Evolutionary conservation across 192 early-diverging fungal genomes (phyloP).

Genomic region (Linnemannia zychae): DNA sequence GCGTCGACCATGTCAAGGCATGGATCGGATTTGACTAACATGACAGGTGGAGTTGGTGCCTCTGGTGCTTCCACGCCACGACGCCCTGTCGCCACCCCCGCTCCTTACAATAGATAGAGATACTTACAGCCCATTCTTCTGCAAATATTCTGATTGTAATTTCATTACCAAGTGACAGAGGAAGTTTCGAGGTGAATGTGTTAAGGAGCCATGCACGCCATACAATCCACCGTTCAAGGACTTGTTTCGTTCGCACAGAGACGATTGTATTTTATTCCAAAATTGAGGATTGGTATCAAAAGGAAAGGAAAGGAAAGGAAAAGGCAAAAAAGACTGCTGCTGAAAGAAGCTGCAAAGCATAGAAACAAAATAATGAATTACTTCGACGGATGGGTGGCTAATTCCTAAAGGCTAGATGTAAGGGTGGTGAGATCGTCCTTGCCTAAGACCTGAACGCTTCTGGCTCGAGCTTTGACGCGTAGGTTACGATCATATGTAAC

Average conservation of each 20-base stretch:
- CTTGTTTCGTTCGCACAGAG: too few relatives aligned
- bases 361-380: slow-evolving; percentile 1
- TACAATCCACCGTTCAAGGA: too few relatives aligned
- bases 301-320: slow-evolving; percentile 12
- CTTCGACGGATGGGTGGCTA: neutral
- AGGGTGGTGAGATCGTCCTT: slow-evolving; percentile 51
- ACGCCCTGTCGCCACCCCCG: neutral
- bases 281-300: neutral
- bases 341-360: neutral
- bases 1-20: slow-evolving; percentile 31
- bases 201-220: too few relatives aligned
- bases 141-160: too few relatives aligned
- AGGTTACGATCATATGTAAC: slow-evolving; percentile 73
- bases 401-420: slow-evolving; percentile 12
- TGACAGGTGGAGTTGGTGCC: neutral
- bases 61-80: slow-evolving; percentile 14
- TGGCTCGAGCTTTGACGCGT: slow-evolving; percentile 68
- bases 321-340: too few relatives aligned
- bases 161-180: too few relatives aligned
- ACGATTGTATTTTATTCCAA: too few relatives aligned
- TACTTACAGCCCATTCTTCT: too few relatives aligned
- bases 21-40: slow-evolving; percentile 12
- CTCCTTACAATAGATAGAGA: too few relatives aligned
- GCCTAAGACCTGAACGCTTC: slow-evolving; percentile 62
- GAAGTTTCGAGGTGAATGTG: too few relatives aligned